Evolutionary conservation across 108 stramenopile genomes (phyloP).

Genomic region (Poteriospumella lacustris): DNA sequence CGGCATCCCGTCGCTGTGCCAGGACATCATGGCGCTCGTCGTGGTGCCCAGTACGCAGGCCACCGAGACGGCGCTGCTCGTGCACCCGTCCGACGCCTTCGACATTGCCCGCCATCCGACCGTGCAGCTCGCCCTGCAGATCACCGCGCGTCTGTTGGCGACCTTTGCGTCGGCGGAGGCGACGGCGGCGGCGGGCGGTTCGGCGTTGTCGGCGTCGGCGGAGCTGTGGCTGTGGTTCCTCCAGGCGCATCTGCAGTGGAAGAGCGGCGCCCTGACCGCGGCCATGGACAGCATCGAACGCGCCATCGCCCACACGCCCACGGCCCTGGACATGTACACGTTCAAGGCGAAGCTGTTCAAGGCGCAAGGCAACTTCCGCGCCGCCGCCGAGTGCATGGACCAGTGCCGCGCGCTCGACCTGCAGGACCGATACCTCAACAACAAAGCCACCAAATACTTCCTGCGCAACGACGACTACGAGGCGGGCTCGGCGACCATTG

Average conservation of each 20-base stretch:
- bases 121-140: constrained; percentile 53
- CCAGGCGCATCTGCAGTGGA: constrained; percentile 68
- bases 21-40: constrained; percentile 56
- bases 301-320: constrained; percentile 81
- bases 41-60: constrained; percentile 6
- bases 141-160: constrained; percentile 64
- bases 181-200: constrained; percentile 38
- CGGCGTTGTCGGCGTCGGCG: constrained; percentile 60
- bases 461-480: constrained; percentile 75
- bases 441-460: constrained; percentile 89
- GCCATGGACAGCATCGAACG: constrained; percentile 71
- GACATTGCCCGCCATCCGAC: constrained; percentile 61
- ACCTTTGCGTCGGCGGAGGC: constrained; percentile 56
- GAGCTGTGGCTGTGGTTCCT: constrained; percentile 78
- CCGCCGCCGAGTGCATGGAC: constrained; percentile 79
- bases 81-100: constrained; percentile 55
- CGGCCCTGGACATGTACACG: constrained; percentile 79
- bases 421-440: constrained; percentile 95
- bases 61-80: background rate
- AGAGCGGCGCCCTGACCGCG: constrained; percentile 63
- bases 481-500: constrained; percentile 50
- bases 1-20: constrained; percentile 52
- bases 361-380: constrained; percentile 67
- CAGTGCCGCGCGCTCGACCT: constrained; percentile 78
- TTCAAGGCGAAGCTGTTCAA: constrained; percentile 78